Conservation (phyloP, 768 basidiomycete genomes). For the Rhizopogon sp. region DNA sequence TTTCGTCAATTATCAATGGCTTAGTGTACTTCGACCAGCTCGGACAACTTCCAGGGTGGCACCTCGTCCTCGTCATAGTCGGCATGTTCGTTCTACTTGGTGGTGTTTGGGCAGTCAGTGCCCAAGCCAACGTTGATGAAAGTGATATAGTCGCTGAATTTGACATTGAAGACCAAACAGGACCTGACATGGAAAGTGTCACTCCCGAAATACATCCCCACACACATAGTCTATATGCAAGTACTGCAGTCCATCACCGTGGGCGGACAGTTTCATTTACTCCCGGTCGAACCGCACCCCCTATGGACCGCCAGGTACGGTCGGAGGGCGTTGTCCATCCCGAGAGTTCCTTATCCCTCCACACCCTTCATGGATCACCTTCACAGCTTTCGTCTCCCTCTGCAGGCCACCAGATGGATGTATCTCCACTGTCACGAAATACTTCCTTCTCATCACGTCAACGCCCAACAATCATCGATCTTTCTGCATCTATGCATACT, state of each 20-base stretch:
- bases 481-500: neutral
- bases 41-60: slow-evolving; percentile 57
- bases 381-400: neutral
- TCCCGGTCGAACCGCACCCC: neutral
- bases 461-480: neutral
- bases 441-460: slow-evolving; percentile 1
- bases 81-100: slow-evolving; percentile 76
- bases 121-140: slow-evolving; percentile 54
- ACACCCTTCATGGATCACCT: neutral
- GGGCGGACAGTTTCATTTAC: slow-evolving; percentile 9
- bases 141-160: slow-evolving; percentile 23
- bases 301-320: slow-evolving; percentile 8
- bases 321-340: slow-evolving; percentile 3
- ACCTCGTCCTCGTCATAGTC: slow-evolving; percentile 69
- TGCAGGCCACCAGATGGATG: neutral
- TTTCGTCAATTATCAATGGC: slow-evolving; percentile 87
- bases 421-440: neutral
- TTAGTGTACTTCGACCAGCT: slow-evolving; percentile 89
- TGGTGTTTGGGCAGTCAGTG: slow-evolving; percentile 88
- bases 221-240: neutral
- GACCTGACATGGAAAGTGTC: neutral
- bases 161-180: neutral
- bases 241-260: slow-evolving; percentile 27
- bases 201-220: neutral
- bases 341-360: slow-evolving; percentile 4